Evolutionary conservation across 306 rosid species (phyloP), one percentile per base, ranked within the genome.

Genomic region (Fagus crenata): DNA sequence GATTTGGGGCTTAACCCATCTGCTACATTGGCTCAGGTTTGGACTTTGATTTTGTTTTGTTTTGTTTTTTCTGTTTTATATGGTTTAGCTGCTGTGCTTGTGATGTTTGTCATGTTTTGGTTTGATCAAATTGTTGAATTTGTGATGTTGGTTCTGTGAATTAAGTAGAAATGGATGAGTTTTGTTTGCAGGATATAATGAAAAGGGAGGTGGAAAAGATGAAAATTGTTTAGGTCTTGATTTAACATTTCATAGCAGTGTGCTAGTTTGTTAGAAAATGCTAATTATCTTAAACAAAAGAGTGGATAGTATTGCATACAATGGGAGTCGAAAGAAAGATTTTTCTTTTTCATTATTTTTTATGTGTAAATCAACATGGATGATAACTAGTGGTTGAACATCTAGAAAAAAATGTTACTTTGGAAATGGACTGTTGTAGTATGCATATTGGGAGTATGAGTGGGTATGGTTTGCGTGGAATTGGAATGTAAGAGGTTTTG

Each of bases 1-100:
- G 98, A 91, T 82, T 90, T 96, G 82, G 97, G 97, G 1, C 91
- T 92, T 67, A 95, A 84, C 70, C 93, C 96, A 28, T 81, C 96
- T 70, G 84, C 93, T 1, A 73, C 97, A 63, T 79, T 87, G 82
- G 31, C 90, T 73, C 93, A 90, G 97, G 98, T 92, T 64, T 71
- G 72, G 15, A 17, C 68, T 67, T 71, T 58, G 22, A 54, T 56
- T 64, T 33, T 60, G 7, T 36, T 70, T 39, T 36, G 64, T 17
- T 49, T 7, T 77, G 33, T 32, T 36, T 12, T 49, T 71, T 5
- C 46, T 8, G 18, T 40, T 39, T 35, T 22, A 22, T 18, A 40
- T 42, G 46, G 12, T 15, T 71, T 40, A 17, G 39, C 3, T 77
- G 64, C 53, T 75, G 75, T 46, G n/a, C 13, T 39, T 1, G 31